phyloP scores from a whole-genome alignment of 116 monocot genomes.

The Papilionanthe hybrid region DNA sequence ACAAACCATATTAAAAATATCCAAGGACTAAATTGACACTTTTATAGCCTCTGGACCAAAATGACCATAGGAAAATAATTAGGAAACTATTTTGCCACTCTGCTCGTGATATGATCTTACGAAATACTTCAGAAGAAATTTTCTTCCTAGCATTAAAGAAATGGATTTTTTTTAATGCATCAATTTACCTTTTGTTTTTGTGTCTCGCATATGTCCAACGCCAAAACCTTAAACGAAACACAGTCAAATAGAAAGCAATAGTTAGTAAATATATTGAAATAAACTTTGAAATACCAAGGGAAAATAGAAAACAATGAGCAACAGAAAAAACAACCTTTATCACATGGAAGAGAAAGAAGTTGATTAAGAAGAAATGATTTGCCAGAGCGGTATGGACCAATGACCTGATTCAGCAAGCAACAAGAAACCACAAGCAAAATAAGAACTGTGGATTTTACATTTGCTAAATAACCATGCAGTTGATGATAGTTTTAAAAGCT shows the following conservation, averaged over 20 bases:
- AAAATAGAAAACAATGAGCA: slow-evolving; percentile 7
- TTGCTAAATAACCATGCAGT: background rate
- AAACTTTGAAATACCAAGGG: background rate
- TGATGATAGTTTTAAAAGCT: slow-evolving; percentile 2
- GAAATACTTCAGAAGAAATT: slow-evolving; percentile 1
- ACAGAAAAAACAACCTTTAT: slow-evolving; percentile 81
- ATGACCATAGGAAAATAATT: too few relatives aligned
- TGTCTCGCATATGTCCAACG: slow-evolving; percentile 99
- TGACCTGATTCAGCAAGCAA: slow-evolving; percentile 50
- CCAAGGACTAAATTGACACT: too few relatives aligned
- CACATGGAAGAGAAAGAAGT: slow-evolving; percentile 91
- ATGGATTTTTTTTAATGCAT: background rate
- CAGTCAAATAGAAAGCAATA: background rate
- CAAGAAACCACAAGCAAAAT: slow-evolving; percentile 1
- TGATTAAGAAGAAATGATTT: slow-evolving; percentile 99
- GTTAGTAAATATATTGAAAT: background rate
- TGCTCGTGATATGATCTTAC: too few relatives aligned
- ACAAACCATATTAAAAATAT: too few relatives aligned
- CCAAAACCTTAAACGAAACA: slow-evolving; percentile 79
- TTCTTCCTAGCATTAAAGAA: background rate
- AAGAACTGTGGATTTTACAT: background rate
- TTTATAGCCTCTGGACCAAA: too few relatives aligned
- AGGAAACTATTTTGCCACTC: too few relatives aligned
- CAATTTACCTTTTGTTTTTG: slow-evolving; percentile 95
- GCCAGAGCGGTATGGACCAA: slow-evolving; percentile 98